Evolutionary conservation across 345 rosid genomes (phyloP), one percentile per base, ranked within the genome.

Genomic region (Salix brachista): DNA sequence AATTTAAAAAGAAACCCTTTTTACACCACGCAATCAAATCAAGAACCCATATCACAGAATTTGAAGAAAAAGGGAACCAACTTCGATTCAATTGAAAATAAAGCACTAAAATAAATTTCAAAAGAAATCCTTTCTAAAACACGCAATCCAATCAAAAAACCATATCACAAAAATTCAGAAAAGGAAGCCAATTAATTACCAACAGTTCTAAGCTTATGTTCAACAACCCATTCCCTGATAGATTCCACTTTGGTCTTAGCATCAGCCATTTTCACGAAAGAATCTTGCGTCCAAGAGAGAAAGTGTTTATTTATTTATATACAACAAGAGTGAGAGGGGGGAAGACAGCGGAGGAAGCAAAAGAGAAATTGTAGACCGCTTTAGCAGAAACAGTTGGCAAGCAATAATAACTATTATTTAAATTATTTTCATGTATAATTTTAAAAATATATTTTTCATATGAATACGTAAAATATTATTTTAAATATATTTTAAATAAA

Each of bases 141-240:
- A 25, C 60, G 21, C 60, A n/a, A 21, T 21, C 25, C 52, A 66
- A 60, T 69, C 58, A 42, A 1, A 41, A 65, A 52, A 19, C 26
- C 52, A 17, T 10, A 34, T 37, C 61, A 56, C 19, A 74, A 74
- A 65, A 18, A 50, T 11, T 52, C 12, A 11, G 36, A 11, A 76
- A 13, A 56, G 28, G 18, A 39, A 23, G 36, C 23, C 23, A 52
- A 46, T 87, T 23, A 8, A 23, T 58, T 88, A 96, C 99, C 99
- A 62, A 96, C 99, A 46, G 97, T 82, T 79, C 97, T 81, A 67
- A 96, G 98, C 89, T 96, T 96, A 89, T 96, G 91, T 4, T 93
- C 92, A 19, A 83, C 83, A 76, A 96, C 76, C 99, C 98, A 96
- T 83, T 86, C 88, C 82, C 97, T 87, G 1, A 80, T 13, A 21